Base-by-base conservation (phyloP, 495 filamentous ascomycete genomes). In the Lindgomyces ingoldianus region DNA sequence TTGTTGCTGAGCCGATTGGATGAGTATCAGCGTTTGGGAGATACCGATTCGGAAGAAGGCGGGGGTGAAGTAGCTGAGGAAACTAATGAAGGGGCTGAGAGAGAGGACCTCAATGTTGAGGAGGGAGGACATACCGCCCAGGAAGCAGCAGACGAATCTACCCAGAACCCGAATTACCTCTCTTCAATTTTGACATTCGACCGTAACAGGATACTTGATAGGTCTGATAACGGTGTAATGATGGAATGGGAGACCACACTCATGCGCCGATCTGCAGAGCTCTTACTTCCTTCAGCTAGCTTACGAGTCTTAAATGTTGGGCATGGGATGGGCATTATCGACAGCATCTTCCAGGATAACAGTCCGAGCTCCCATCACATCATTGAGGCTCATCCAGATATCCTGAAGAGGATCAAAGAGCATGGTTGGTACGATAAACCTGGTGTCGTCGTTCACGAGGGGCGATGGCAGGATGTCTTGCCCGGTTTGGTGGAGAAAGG, bases 301-400 rank as follows among this genome's bases (percentile, higher is more conserved):
- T 81, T 89, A 56, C 81, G 87, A 6, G 84, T 96, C 1, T 82
- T 98, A 14, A 98, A 98, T 70, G 85, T 98, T 56, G 94, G 94
- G 4, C 92, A 96, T 67, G 94, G 94, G 0, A 94, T 98, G 91
- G 94, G 94, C 16, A 98, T 98, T 47, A 85, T 98, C 36, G 94
- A 98, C 69, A 73, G 73, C n/a, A 85, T 91, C 74, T 89, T 98
- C 72, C 87, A 91, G 55, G 80, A 79, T 19, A 84, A 84, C n/a
- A 77, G 74, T 19, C 91, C 91, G 0, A 72, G 81, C 0, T 72
- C 75, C 3, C 93, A 78, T 46, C 76, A 98, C 74, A 91, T 98
- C 67, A 84, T 97, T 72, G 94, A 98, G 77, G 91, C 95, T 9
- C 95, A 98, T 68, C 87, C 90, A 0, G 84, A 84, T 41, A 91